Evolutionary conservation across 495 filamentous ascomycete genomes (phyloP).

Genomic region (Hypoxylon rickii): DNA sequence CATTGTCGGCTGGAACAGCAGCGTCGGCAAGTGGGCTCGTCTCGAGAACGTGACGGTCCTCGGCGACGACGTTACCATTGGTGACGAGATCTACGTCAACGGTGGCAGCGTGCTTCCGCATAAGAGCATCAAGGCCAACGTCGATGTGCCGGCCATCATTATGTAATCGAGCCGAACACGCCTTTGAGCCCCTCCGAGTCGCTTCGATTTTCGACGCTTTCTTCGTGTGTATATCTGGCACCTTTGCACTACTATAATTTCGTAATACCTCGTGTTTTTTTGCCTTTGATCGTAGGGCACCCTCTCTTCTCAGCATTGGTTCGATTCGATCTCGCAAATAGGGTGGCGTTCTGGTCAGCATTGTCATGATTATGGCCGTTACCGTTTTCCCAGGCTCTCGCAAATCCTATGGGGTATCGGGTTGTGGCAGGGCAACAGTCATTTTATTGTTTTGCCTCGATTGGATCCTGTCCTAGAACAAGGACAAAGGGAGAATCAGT

Average conservation of each 20-base stretch:
- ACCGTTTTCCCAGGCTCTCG: slow-evolving; percentile 4
- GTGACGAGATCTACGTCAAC: slow-evolving; percentile 98
- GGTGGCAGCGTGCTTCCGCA: slow-evolving; percentile 94
- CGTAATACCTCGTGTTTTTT: slow-evolving; percentile 34
- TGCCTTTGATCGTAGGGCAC: slow-evolving; percentile 12
- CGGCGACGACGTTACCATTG: slow-evolving; percentile 98
- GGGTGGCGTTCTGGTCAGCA: slow-evolving; percentile 35
- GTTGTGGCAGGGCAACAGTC: no score
- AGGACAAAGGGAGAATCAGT: no score
- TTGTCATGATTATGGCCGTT: slow-evolving; percentile 24
- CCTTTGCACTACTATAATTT: slow-evolving; percentile 29
- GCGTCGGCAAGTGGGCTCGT: slow-evolving; percentile 92
- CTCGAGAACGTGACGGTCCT: slow-evolving; percentile 97
- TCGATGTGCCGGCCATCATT: slow-evolving; percentile 89
- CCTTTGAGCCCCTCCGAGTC: slow-evolving; percentile 1
- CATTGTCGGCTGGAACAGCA: slow-evolving; percentile 99
- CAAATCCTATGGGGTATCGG: no score
- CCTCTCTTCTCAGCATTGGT: slow-evolving; percentile 34
- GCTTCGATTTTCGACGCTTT: slow-evolving; percentile 11
- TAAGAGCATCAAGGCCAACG: slow-evolving; percentile 98
- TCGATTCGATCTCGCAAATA: slow-evolving; percentile 21
- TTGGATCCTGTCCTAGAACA: no score
- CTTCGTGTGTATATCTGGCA: slow-evolving; percentile 33
- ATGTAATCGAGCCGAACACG: slow-evolving; percentile 60
- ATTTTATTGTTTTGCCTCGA: no score